Evolutionary conservation across 208 protist species (phyloP).

Genomic region (Naegleria lovaniensis): DNA sequence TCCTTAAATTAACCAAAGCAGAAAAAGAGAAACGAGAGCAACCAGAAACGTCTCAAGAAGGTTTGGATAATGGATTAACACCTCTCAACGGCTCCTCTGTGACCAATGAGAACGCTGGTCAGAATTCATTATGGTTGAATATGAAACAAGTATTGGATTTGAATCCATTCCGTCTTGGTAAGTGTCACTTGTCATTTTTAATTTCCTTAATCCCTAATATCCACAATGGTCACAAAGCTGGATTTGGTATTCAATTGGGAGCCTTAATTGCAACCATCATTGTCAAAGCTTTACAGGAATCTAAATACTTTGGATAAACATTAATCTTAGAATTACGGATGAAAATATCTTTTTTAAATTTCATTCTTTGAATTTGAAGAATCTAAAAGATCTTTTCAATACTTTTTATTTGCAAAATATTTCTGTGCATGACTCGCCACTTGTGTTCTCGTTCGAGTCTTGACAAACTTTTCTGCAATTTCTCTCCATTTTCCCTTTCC

Average conservation of each 20-base stretch:
- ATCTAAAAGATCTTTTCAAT: too few relatives aligned
- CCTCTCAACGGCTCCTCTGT: not conserved
- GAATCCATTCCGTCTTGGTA: not conserved
- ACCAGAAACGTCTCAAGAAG: not conserved
- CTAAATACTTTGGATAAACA: not conserved
- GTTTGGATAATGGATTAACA: not conserved
- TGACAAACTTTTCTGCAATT: not conserved
- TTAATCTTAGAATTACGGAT: too few relatives aligned
- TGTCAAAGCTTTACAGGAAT: not conserved
- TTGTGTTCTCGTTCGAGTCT: not conserved
- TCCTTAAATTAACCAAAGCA: not conserved
- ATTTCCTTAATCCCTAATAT: too few relatives aligned
- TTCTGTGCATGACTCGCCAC: not conserved
- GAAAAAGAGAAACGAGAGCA: not conserved
- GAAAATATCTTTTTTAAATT: too few relatives aligned
- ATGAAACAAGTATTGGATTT: not conserved
- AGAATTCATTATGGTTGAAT: too few relatives aligned
- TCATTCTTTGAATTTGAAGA: too few relatives aligned
- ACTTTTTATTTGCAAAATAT: not conserved
- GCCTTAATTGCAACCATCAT: not conserved
- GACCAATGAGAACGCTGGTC: not conserved
- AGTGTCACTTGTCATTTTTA: too few relatives aligned
- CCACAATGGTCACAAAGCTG: not conserved
- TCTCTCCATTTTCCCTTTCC: not conserved
- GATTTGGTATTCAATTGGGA: not conserved